Base-by-base conservation (phyloP, 164 flowering plant genomes). In the Nymphaea thermarum region DNA sequence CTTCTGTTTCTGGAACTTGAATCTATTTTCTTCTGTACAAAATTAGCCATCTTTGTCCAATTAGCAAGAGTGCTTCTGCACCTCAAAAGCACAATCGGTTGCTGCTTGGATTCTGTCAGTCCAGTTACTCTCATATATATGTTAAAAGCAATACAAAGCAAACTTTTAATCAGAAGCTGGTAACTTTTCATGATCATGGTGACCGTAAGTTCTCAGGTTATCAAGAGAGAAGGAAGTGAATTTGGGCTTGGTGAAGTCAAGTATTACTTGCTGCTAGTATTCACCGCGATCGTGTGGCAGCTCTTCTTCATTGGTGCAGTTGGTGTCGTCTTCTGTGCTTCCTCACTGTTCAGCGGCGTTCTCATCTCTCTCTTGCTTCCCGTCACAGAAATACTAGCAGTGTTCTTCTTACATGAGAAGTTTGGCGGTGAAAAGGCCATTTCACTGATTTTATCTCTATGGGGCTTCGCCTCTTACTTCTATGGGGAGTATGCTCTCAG, bases 271-370 rank as follows among this genome's bases (percentile, higher is more conserved):
- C 78, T 84, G 60, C 57, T 81, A 11, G 80, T 76, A 8, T 67
- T 47, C 11, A 47, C 65, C 67, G 82, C 81, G 7, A 55, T 83
- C 4, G 10, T 81, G 3, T 83, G 83, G 87, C 90, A 87, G 47
- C 55, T 71, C 16, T 80, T 82, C 78, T 81, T 76, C 70, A 3
- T 87, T 63, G 93, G 86, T 6, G 72, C 82, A 3, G 62, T 84
- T 3, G 88, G 90, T 16, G 78, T 83, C n/a, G 76, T 87, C 44
- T 81, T 79, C 42, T 83, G 76, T 43, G 77, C 78, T 2, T 83
- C 88, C 0, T 83, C 90, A 43, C 72, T 87, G 71, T 68, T 84
- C 0, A 79, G 85, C 0, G 93, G 83, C 0, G 73, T 87, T 6
- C 25, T 80, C 2, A 82, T 80, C 2, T 67, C 88, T 0, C 72